A percentile compares a stretch with the other conserved stretches of the same genome.
These are phyloP conservation scores for Oryza glaberrima DNA, from an alignment of 176 grass and related monocot species.

Conservation along the genomic window DNA sequence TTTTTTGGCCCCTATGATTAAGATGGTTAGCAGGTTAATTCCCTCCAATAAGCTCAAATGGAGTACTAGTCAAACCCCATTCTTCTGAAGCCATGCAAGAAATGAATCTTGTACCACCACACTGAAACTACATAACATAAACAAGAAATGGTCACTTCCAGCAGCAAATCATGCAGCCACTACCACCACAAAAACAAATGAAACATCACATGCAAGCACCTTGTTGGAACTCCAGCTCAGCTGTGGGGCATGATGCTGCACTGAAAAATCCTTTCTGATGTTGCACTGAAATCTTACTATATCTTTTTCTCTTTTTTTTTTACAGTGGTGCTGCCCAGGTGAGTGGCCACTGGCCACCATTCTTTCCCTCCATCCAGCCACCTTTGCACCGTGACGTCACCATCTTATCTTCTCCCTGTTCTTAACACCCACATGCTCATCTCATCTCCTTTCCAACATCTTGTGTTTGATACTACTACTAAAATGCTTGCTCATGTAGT, in stretches of 20 bases:
- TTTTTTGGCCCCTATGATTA: too few species aligned
- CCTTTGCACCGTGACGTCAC: conserved; percentile 30
- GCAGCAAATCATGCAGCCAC: conserved; percentile 3
- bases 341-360: conserved; percentile 44
- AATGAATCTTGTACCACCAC: neutral
- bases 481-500: conserved; percentile 8
- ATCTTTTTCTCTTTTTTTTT: neutral
- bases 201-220: neutral
- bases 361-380: neutral
- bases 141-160: neutral
- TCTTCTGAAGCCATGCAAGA: neutral
- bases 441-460: neutral
- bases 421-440: neutral
- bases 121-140: neutral
- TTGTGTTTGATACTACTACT: neutral
- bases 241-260: conserved; percentile 31
- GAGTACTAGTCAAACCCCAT: conserved; percentile 20
- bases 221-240: conserved; percentile 31
- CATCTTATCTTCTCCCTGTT: conserved; percentile 54
- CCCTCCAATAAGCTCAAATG: neutral
- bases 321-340: conserved; percentile 34
- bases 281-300: neutral
- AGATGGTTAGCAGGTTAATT: too few species aligned
- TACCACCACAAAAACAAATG: neutral
- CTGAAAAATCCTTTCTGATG: neutral